A percentile compares a stretch with the other conserved stretches of the same genome.
phyloP scores from a whole-genome alignment of 2,329 filamentous ascomycete species.

The Aplosporella prunicola region DNA sequence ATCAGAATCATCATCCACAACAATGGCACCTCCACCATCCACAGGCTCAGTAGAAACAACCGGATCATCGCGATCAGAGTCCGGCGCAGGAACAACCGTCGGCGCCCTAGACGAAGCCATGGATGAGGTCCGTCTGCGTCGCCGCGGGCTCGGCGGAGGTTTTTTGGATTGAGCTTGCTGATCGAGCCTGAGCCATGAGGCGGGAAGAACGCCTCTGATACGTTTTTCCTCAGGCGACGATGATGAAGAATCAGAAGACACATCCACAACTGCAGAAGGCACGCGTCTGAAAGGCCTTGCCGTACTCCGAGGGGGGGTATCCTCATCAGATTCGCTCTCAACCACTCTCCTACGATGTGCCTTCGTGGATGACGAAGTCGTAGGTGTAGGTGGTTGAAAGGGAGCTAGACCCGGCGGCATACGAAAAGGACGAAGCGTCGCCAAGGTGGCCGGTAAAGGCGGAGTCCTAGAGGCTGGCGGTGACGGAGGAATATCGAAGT shows the following conservation, averaged over 20 bases:
- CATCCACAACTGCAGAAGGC: background rate
- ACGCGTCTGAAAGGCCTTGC: background rate
- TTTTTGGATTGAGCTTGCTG: conserved; percentile 22
- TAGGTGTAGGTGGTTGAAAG: conserved; percentile 11
- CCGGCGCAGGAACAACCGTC: too few relatives aligned
- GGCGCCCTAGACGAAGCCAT: too few relatives aligned
- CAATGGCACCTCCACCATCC: conserved; percentile 16
- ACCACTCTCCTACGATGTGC: background rate
- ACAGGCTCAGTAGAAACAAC: background rate
- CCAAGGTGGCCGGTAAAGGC: background rate
- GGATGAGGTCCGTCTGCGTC: too few relatives aligned
- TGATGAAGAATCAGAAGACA: conserved; percentile 11
- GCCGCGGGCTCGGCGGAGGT: background rate
- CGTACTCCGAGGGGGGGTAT: conserved; percentile 5
- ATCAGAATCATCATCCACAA: conserved; percentile 30
- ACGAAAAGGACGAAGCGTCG: conserved; percentile 3
- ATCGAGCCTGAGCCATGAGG: conserved; percentile 42
- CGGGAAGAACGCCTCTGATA: conserved; percentile 41
- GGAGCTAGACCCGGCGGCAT: conserved; percentile 8
- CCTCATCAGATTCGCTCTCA: conserved; percentile 5
- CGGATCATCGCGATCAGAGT: too few relatives aligned
- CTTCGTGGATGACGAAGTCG: conserved; percentile 11
- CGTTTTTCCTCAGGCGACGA: conserved; percentile 24
- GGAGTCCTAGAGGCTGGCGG: conserved; percentile 31
- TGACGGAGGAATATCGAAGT: conserved; percentile 33